Evolutionary conservation across 805 yeast genomes (phyloP), one percentile per base, ranked within the genome.

Genomic region (Candida bentonensis): DNA sequence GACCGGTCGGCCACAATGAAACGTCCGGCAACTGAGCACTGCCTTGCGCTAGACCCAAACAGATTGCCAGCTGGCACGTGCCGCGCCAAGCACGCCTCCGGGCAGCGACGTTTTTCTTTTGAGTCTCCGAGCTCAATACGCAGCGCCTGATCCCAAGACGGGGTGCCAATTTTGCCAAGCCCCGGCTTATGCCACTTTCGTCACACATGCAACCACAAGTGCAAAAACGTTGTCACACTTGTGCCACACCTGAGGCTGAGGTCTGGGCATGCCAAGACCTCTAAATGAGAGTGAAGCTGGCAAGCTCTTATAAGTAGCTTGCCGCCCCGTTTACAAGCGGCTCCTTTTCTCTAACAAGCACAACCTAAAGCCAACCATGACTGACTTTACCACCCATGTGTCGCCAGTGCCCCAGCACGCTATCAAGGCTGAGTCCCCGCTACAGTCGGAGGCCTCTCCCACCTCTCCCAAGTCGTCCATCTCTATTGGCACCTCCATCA

Each of bases 241-340:
- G 26, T 39, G 22, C 23, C 25, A 22, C 22, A 21, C 23, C 41
- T 21, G 23, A 39, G 41, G 26, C 41, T 39, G 25, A 15, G 25
- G 41, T 22, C 26, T 22, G 26, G 41, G 22, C 17, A n/a, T 42
- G 40, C 44, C 34, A 28, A 22, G 34, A 42, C 20, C 20, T 42
- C 22, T 34, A 28, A 42, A 23, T 42, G 34, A 28, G 23, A n/a
- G n/a, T n/a, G n/a, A n/a, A n/a, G n/a, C n/a, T n/a, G n/a, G n/a
- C n/a, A n/a, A n/a, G n/a, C n/a, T n/a, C n/a, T n/a, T n/a, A n/a
- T n/a, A n/a, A n/a, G n/a, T n/a, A n/a, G n/a, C n/a, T n/a, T n/a
- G n/a, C n/a, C n/a, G n/a, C n/a, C 27, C 27, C 27, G 27, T 25
- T 25, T 13, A 13, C 27, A 9, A 9, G 17, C 36, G 7, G 36